Evolutionary conservation across 331 rosid species (phyloP).

Genomic region (Ulmus americana): DNA sequence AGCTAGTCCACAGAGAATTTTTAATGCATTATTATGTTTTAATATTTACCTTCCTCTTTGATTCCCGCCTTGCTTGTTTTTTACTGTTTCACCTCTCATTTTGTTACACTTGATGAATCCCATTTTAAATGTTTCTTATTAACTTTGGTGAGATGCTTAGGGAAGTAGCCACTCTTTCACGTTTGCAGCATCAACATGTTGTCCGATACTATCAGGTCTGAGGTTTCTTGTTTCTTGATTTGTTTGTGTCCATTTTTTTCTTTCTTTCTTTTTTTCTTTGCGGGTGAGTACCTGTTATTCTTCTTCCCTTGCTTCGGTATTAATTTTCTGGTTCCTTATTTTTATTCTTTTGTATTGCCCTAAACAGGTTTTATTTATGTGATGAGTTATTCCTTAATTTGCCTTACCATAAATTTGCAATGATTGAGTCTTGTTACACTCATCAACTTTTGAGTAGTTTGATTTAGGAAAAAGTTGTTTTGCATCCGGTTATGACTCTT

Average conservation of each 20-base stretch:
- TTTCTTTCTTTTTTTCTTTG: background rate
- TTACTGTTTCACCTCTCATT: background rate
- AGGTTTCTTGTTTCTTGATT: slow-evolving; percentile 17
- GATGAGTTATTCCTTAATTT: slow-evolving; percentile 6
- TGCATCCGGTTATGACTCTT: slow-evolving; percentile 13
- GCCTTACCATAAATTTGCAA: background rate
- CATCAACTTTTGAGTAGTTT: background rate
- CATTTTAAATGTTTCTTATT: slow-evolving; percentile 22
- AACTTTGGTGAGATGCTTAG: slow-evolving; percentile 46
- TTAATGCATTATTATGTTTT: background rate
- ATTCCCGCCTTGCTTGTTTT: background rate
- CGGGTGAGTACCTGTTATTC: background rate
- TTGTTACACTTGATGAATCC: slow-evolving; percentile 1
- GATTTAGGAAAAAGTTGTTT: slow-evolving; percentile 10
- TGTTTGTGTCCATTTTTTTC: background rate
- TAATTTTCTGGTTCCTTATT: background rate
- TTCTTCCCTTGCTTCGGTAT: background rate
- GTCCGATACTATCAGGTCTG: slow-evolving; percentile 95
- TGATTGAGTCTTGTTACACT: background rate
- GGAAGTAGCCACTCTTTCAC: slow-evolving; percentile 98
- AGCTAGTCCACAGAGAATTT: background rate
- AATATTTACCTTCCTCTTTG: background rate
- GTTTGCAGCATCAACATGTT: slow-evolving; percentile 92
- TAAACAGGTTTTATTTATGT: background rate
- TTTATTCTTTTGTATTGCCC: background rate